A percentile compares a stretch with the other conserved stretches of the same genome.
These are phyloP conservation scores for Teratosphaeriaceae sp. DNA, from an alignment of 2,329 filamentous ascomycete species.

Conservation along the genomic window DNA sequence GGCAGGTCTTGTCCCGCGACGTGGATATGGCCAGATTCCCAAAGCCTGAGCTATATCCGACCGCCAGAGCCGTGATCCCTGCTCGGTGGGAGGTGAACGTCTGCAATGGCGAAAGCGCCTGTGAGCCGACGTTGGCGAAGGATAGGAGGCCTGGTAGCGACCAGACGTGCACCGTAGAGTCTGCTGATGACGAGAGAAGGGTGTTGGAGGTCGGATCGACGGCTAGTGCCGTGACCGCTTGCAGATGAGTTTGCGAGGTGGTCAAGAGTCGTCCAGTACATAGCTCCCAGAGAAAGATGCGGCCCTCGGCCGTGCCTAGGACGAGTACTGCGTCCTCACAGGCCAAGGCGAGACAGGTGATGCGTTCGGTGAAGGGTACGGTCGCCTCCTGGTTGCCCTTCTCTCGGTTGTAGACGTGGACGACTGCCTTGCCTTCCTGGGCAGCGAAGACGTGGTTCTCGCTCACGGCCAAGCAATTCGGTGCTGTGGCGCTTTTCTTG, in stretches of 20 bases:
- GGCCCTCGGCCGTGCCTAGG: conserved; percentile 76
- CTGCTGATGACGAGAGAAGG: conserved; percentile 70
- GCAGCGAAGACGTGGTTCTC: conserved; percentile 82
- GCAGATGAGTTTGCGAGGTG: conserved; percentile 71
- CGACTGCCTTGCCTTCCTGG: conserved; percentile 82
- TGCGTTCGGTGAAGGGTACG: conserved; percentile 80
- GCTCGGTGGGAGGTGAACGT: conserved; percentile 73
- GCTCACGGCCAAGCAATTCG: conserved; percentile 73
- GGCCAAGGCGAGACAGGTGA: conserved; percentile 68
- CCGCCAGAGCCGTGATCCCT: conserved; percentile 57
- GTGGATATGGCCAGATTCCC: conserved; percentile 79
- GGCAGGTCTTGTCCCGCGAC: conserved; percentile 78
- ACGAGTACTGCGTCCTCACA: conserved; percentile 62
- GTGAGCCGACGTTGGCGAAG: conserved; percentile 45
- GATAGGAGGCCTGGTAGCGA: conserved; percentile 68
- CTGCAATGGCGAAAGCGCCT: conserved; percentile 62
- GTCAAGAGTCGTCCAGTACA: conserved; percentile 66
- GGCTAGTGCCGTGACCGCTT: conserved; percentile 69
- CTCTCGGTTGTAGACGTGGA: conserved; percentile 83
- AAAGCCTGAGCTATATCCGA: conserved; percentile 62
- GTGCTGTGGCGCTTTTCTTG: conserved; percentile 84
- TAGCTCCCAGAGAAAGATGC: conserved; percentile 90
- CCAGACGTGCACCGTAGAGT: conserved; percentile 92
- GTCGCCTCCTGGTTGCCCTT: conserved; percentile 83
- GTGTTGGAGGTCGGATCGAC: conserved; percentile 64